These are phyloP conservation scores for Vigna mungo DNA, from an alignment of 306 rosid genomes.

Conservation along the genomic window DNA sequence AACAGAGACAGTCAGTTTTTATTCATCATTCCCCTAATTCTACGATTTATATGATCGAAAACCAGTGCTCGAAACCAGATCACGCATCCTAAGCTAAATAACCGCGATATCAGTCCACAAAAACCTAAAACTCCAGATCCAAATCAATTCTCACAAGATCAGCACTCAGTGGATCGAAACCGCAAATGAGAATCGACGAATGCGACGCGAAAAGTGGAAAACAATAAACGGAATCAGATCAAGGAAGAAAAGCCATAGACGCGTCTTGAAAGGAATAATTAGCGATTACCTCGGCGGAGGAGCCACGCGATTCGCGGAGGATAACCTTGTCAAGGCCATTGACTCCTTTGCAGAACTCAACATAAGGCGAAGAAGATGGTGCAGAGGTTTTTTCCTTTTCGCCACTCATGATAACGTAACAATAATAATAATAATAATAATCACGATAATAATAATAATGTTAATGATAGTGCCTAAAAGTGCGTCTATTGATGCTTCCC, in stretches of 20 bases:
- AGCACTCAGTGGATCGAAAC: not conserved
- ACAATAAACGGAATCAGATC: conserved; percentile 38
- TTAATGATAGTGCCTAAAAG: not conserved
- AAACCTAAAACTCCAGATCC: conserved; percentile 37
- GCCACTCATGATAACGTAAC: conserved; percentile 25
- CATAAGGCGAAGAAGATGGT: conserved; percentile 42
- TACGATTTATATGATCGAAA: not conserved
- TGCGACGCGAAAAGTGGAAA: not conserved
- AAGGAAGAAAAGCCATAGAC: conserved; percentile 18
- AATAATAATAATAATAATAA: not conserved
- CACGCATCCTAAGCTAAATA: conserved; percentile 11
- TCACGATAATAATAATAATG: not conserved
- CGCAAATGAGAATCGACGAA: conserved; percentile 29
- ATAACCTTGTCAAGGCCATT: conserved; percentile 77
- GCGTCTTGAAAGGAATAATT: not conserved
- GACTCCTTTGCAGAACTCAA: conserved; percentile 62
- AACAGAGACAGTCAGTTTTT: not conserved
- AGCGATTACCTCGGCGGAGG: conserved; percentile 66
- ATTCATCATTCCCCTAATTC: not conserved
- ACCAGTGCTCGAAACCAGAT: not conserved
- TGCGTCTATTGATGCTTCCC: not conserved
- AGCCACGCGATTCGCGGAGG: conserved; percentile 68
- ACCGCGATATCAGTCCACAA: not conserved
- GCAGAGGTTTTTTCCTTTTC: conserved; percentile 42
- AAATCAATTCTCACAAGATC: conserved; percentile 38